These are phyloP conservation scores for Breynia disticha DNA, from an alignment of 441 rosid genomes.

Conservation along the genomic window DNA sequence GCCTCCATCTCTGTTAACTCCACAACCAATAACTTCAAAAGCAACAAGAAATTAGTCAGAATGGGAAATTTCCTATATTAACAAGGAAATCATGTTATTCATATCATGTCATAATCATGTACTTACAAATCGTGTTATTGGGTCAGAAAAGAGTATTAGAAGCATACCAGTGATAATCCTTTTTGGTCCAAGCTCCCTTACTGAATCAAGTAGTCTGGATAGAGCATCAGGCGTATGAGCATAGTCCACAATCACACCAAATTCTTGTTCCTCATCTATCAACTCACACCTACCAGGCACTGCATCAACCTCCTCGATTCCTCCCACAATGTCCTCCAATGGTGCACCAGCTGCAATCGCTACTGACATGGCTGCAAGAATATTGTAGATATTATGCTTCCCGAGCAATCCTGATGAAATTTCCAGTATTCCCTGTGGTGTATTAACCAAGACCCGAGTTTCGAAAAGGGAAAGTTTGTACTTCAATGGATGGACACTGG, in stretches of 20 bases:
- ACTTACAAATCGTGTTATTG: too few species aligned
- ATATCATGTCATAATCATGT: too few species aligned
- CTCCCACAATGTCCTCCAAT: constrained; percentile 81
- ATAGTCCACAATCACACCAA: constrained; percentile 84
- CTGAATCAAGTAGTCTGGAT: constrained; percentile 79
- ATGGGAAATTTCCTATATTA: background rate
- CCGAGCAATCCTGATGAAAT: constrained; percentile 88
- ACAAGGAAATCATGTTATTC: too few species aligned
- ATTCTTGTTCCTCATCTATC: constrained; percentile 92
- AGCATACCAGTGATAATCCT: constrained; percentile 80
- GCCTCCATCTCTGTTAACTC: constrained; percentile 73
- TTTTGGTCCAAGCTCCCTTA: constrained; percentile 75
- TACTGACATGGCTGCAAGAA: constrained; percentile 84
- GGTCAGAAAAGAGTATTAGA: constrained; percentile 6
- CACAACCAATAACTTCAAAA: constrained; percentile 66
- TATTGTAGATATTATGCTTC: constrained; percentile 75
- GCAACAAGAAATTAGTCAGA: constrained; percentile 15
- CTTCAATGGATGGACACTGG: constrained; percentile 77
- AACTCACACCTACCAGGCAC: constrained; percentile 95
- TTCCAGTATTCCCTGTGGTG: constrained; percentile 80
- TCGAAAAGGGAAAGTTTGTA: constrained; percentile 80
- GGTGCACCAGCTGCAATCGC: constrained; percentile 94
- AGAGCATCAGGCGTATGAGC: constrained; percentile 77
- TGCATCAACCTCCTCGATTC: constrained; percentile 86
- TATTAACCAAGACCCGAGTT: constrained; percentile 78